Evolutionary conservation across 352 stramenopile species (phyloP).

Genomic region (Globisporangium cylindrosporum): DNA sequence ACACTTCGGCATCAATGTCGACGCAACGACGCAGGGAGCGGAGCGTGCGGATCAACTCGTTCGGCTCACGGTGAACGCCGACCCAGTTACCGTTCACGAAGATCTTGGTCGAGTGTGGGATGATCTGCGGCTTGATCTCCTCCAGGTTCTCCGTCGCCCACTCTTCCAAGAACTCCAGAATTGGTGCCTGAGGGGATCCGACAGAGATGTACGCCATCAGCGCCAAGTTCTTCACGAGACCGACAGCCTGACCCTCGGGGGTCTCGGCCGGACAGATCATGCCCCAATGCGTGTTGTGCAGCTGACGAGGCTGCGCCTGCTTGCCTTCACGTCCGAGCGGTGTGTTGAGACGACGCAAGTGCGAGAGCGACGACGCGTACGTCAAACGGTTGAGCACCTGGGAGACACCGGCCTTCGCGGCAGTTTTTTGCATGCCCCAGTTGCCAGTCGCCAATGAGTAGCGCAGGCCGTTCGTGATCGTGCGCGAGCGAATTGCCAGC

Average conservation of each 20-base stretch:
- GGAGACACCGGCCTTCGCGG: conserved; percentile 97
- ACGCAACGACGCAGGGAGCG: conserved; percentile 93
- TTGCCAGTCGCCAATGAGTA: conserved; percentile 99
- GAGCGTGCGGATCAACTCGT: conserved; percentile 95
- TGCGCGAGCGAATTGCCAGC: conserved; percentile 96
- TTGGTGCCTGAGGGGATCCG: conserved; percentile 90
- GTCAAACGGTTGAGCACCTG: conserved; percentile 99
- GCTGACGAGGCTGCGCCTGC: conserved; percentile 97
- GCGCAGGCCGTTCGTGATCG: conserved; percentile 97
- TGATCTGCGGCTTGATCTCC: conserved; percentile 97
- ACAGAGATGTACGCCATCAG: conserved; percentile 99
- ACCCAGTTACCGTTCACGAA: conserved; percentile 99
- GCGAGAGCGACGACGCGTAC: conserved; percentile 98
- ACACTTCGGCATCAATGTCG: conserved; percentile 98
- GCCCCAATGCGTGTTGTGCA: conserved; percentile 99
- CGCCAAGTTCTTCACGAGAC: conserved; percentile 98
- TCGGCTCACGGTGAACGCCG: conserved; percentile 97
- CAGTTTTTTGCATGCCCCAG: conserved; percentile 95
- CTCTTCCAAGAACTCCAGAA: conserved; percentile 98
- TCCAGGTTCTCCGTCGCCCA: conserved; percentile 98
- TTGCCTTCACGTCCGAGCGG: conserved; percentile 98
- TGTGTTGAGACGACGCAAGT: conserved; percentile 98
- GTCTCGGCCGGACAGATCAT: conserved; percentile 99
- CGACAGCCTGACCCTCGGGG: conserved; percentile 93
- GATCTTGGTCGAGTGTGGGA: conserved; percentile 98